These are phyloP conservation scores for Solanum rostratum DNA, from an alignment of 257 asterid genomes.

Conservation along the genomic window DNA sequence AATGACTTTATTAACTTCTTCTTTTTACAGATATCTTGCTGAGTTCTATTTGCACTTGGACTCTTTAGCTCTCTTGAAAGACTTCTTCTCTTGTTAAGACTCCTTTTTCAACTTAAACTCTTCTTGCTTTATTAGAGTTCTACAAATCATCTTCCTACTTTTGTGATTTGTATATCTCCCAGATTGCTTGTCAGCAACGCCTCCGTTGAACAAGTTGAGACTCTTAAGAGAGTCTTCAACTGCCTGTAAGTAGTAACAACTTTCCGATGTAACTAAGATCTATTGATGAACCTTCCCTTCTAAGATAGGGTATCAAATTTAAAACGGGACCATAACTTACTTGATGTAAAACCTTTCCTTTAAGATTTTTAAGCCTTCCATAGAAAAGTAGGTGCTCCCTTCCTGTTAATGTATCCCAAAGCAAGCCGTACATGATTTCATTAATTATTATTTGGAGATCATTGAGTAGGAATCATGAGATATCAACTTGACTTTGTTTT, in stretches of 20 bases:
- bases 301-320: not conserved
- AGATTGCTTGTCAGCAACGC: slow-evolving; percentile 87
- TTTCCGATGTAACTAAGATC: not conserved
- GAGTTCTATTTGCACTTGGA: no score
- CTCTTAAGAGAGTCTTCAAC: slow-evolving; percentile 92
- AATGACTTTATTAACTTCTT: no score
- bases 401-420: slow-evolving; percentile 86
- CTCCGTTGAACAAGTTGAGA: slow-evolving; percentile 80
- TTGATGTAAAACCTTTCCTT: slow-evolving; percentile 54
- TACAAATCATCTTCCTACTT: no score
- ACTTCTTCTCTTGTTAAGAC: no score
- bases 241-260: slow-evolving; percentile 32
- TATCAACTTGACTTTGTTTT: not conserved
- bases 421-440: slow-evolving; percentile 30
- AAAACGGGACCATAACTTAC: slow-evolving; percentile 25
- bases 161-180: slow-evolving; percentile 77
- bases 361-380: slow-evolving; percentile 93
- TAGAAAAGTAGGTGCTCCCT: slow-evolving; percentile 88
- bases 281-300: not conserved
- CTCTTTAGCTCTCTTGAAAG: no score
- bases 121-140: no score
- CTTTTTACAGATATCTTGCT: no score
- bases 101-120: no score
- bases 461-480: not conserved
- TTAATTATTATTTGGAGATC: not conserved